Evolutionary conservation across 495 filamentous ascomycete species (phyloP), one percentile per base, ranked within the genome.

Genomic region (Xylaria venustula): DNA sequence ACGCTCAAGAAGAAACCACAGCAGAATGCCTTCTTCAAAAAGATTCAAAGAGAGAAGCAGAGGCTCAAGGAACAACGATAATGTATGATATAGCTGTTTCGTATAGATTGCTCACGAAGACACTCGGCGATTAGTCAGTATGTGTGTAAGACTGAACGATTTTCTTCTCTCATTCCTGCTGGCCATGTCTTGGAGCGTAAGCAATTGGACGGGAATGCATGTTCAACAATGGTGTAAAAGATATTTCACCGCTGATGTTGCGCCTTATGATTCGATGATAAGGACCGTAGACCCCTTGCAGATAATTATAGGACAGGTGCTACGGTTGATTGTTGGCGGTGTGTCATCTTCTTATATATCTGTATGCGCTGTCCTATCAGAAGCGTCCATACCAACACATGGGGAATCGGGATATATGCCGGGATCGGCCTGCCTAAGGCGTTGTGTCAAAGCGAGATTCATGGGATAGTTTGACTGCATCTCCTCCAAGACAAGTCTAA

Each of bases 41-140:
- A 96, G 77, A 75, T 97, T 63, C 79, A 87, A 54, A 83, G 90
- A 58, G 91, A 96, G 62, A 85, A 87, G 47, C 64, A 71, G 52
- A 66, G 67, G 48, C 62, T 71, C 15, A 69, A 64, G 54, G 63
- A 48, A 9, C 49, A 61, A 23, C 58, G 22, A 28, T 61, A 53
- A 54, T 46, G 40, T 30, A 30, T 2, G 12, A 26, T 32, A 47
- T 20, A 54, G 28, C 8, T 22, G 15, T 19, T 19, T n/a, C 34
- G 30, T 50, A 6, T 3, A 40, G 15, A 20, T 7, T 45, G 32
- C 32, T 9, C 11, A 8, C 22, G 45, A 42, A n/a, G n/a, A n/a
- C n/a, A n/a, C n/a, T n/a, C n/a, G n/a, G n/a, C n/a, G n/a, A n/a
- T n/a, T n/a, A n/a, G n/a, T n/a, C n/a, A n/a, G n/a, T n/a, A n/a